Evolutionary conservation across 768 basidiomycete genomes (phyloP), one percentile per base, ranked within the genome.

Genomic region (Hypsizygus marmoreus): DNA sequence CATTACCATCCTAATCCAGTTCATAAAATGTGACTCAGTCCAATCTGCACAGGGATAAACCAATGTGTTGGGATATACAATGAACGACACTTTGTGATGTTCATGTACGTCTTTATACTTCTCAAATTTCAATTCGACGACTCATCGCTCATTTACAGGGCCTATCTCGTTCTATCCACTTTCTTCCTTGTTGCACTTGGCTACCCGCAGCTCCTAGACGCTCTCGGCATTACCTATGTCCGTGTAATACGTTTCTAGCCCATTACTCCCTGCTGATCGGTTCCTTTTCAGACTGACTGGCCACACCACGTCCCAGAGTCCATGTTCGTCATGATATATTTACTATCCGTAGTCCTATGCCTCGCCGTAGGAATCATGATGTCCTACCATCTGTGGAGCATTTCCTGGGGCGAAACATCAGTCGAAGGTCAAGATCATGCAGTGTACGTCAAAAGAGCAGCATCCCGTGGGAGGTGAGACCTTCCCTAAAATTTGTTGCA

Each of bases 31-130:
- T 20, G 25, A 23, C 23, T 36, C 20, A 2, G 11, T 26, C 22
- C 47, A 14, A 44, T 31, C 4, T 23, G 31, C 28, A 6, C 59
- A 94, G 91, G 94, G 94, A 82, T 97, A 39, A 97, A 97, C 65
- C 91, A 93, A 80, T 98, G 95, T 61, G 95, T 99, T 33, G 95
- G 95, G 9, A 65, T 98, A 6, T 76, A 95, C 62, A 99, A 98
- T 56, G 95, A 97, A 61, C 84, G 95, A 0, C 93, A 97, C 68
- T 99, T 99, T 57, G 78, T 95, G 29, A 71, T 98, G 36, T 99
- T 98, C 77, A 87, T 98, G 91, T 91, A 51, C 44, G 85, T 68
- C 6, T 25, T 30, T 13, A 37, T 12, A 11, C n/a, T 40, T 44
- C 37, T 35, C 20, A 42, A 14, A n/a, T 12, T 30, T 6, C 7